Base-by-base conservation (phyloP, 2,329 filamentous ascomycete species). In the Cytospora paraplurivora region DNA sequence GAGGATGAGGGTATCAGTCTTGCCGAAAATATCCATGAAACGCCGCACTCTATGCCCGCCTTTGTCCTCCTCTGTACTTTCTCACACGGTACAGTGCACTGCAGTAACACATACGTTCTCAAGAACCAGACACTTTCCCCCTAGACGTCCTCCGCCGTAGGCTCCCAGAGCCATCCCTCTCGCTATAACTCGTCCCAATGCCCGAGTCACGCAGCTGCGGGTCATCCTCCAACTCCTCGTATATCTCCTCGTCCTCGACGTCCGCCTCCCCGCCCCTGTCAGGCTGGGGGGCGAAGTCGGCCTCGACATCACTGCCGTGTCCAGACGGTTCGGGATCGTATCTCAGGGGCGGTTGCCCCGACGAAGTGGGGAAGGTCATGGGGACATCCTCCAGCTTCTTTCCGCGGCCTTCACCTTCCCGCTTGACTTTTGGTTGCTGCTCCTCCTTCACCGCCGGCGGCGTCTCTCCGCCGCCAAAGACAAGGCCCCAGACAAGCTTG, bases 401-500 rank as follows among this genome's bases (percentile, higher is more conserved):
- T 11, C 60, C 56, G 12, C 19, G 41, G 17, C 47, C 19, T 1
- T 53, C 47, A 0, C 49, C 59, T 19, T 67, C 63, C 50, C 37
- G 37, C 59, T 66, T 67, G 50, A 67, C 50, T 41, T 50, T 19
- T 8, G 59, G 37, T n/a, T 54, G 17, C 7, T 35, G 21, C 21
- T 72, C 72, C 27, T 66, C 72, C 47, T 73, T 73, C n/a, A 67
- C 61, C 51, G 52, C 58, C 15, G 27, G 62, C 4, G n/a, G 62
- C 41, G 55, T 64, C 49, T 56, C 17, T 59, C 66, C 67, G 12
- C 59, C 51, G 59, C 67, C 33, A 66, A 73, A 38, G 78, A 77
- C 10, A 74, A 79, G 21, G 59, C 72, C 71, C 68, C 91, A 69
- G 0, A 83, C 53, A 1, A 83, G 73, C 89, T 91, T 96, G 0